Conservation (phyloP, 495 filamentous ascomycete species). For the Recurvomyces mirabilis region DNA sequence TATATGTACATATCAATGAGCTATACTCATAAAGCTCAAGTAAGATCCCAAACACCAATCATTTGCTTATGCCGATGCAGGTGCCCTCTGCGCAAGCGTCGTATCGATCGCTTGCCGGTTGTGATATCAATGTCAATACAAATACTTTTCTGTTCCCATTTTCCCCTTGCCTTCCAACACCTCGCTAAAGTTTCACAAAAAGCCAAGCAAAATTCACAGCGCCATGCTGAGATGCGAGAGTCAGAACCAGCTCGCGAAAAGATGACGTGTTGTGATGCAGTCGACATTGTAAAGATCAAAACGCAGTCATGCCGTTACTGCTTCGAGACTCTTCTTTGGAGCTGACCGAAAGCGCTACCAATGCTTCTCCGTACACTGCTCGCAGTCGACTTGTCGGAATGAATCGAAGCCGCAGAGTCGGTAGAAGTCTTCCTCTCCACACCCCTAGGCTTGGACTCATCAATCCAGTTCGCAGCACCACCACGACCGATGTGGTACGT, state of each 20-base stretch:
- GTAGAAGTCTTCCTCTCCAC: conserved; percentile 1
- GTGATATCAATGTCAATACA: too few relatives aligned
- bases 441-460: conserved; percentile 18
- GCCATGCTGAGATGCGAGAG: not conserved
- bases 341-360: conserved; percentile 15
- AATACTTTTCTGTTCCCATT: not conserved
- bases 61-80: too few relatives aligned
- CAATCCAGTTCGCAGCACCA: conserved; percentile 71
- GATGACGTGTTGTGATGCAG: not conserved
- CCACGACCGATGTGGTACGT: conserved; percentile 80
- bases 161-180: not conserved
- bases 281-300: too few relatives aligned
- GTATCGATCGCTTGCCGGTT: not conserved
- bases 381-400: conserved; percentile 7
- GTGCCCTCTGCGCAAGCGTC: conserved; percentile 1
- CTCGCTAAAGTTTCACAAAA: not conserved
- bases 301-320: conserved; percentile 3
- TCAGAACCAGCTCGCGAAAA: not conserved
- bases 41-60: too few relatives aligned
- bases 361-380: conserved; percentile 12
- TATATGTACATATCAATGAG: too few relatives aligned
- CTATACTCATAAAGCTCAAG: too few relatives aligned
- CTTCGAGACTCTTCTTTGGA: conserved; percentile 11
- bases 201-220: not conserved
- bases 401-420: conserved; percentile 2